These are phyloP conservation scores for Aspergillus cavernicola DNA, from an alignment of 495 filamentous ascomycete species.

Conservation along the genomic window DNA sequence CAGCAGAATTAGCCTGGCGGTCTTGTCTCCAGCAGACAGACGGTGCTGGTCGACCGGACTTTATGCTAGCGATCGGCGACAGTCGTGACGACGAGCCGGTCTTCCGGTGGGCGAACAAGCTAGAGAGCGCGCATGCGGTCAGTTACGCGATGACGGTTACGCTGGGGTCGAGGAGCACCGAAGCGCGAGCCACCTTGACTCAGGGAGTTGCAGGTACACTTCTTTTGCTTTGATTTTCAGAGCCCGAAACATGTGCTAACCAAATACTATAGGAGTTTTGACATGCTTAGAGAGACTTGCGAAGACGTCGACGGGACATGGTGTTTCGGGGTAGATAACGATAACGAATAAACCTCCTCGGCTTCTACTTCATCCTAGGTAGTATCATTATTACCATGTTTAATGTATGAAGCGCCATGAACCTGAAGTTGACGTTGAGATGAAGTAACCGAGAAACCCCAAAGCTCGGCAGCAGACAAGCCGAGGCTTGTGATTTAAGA, in stretches of 20 bases:
- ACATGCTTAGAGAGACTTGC: conserved; percentile 11
- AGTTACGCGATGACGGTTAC: conserved; percentile 75
- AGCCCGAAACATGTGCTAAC: conserved; percentile 1
- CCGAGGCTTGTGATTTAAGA: neutral
- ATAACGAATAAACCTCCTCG: neutral
- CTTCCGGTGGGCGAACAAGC: conserved; percentile 85
- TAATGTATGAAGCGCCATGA: neutral
- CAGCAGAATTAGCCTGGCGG: conserved; percentile 64
- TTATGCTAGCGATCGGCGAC: conserved; percentile 82
- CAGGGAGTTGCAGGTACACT: conserved; percentile 76
- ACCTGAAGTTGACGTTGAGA: neutral
- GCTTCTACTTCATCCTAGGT: neutral
- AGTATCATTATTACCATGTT: neutral
- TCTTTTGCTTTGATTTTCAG: conserved; percentile 2
- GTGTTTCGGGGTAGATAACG: neutral
- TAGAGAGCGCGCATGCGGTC: conserved; percentile 52
- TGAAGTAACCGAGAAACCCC: conserved; percentile 1
- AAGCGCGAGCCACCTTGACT: conserved; percentile 78
- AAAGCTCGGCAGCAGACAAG: conserved; percentile 4
- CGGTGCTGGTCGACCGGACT: conserved; percentile 55
- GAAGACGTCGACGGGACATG: neutral
- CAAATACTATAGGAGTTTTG: conserved; percentile 8
- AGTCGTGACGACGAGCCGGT: conserved; percentile 89
- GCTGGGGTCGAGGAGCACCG: conserved; percentile 78
- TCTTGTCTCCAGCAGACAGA: conserved; percentile 45